Evolutionary conservation across 2,329 filamentous ascomycete species (phyloP), one percentile per base, ranked within the genome.

Genomic region (Monosporascus sp.): DNA sequence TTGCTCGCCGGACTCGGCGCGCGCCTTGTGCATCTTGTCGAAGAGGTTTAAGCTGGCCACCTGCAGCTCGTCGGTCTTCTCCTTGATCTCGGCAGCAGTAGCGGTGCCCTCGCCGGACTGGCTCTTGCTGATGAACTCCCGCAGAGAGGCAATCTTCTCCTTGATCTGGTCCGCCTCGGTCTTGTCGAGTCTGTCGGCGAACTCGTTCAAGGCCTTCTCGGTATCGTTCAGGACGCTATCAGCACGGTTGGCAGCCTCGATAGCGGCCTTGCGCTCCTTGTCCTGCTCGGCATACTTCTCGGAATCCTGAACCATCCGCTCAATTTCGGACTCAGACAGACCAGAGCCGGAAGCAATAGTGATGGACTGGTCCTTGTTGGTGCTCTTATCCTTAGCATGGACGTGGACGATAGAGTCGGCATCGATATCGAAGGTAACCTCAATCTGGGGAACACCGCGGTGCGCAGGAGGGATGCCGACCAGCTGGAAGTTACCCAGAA

Each of bases 11-110:
- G 79, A 79, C 78, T 92, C 88, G 64, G 77, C 73, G 66, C 90
- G 87, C 64, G 93, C 91, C 83, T 96, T 95, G 89, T 99, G 93
- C 90, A 99, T 96, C 88, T 97, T 97, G 81, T 97, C 94, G 75
- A 99, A 97, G 69, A 97, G 86, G 78, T 89, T 96, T 77, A 99
- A 81, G 76, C 88, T 93, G 64, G 93, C 90, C 73, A 88, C 89
- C 80, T 97, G 94, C 70, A 99, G 89, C 77, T 97, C 93, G 63
- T 97, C 94, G 67, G 90, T 95, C 90, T 97, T 97, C 79, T 90
- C 85, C 89, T 97, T 97, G 76, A 99, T 87, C 77, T 97, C 89
- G 61, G 89, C 89, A 50, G 92, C 89, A 57, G 91, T 95, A 68
- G 89, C 85, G 58, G 79, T 84, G 68, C 87, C 86, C 80, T 99